Evolutionary conservation across 2,329 filamentous ascomycete genomes (phyloP).

Genomic region (Cercospora sp.): DNA sequence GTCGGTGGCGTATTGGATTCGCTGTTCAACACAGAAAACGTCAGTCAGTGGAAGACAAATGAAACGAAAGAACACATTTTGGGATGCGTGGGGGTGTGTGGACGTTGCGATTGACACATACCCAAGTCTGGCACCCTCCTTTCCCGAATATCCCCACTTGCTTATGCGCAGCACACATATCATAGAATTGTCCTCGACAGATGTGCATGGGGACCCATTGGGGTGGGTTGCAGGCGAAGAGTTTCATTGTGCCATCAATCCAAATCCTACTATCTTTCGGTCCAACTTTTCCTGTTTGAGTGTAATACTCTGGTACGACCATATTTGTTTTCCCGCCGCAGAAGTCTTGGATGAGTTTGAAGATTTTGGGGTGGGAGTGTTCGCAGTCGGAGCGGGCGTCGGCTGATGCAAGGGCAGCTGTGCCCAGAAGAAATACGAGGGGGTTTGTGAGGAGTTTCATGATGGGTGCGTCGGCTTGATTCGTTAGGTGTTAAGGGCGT

Average conservation of each 20-base stretch:
- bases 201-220: not conserved
- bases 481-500: not conserved
- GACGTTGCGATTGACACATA: too few relatives aligned
- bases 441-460: not conserved
- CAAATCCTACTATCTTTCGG: not conserved
- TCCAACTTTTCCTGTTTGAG: not conserved
- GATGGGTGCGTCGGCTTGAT: too few relatives aligned
- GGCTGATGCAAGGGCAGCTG: not conserved
- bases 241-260: not conserved
- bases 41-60: not conserved
- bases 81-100: not conserved
- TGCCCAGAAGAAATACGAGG: not conserved
- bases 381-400: not conserved
- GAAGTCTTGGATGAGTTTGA: not conserved
- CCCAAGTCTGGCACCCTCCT: not conserved
- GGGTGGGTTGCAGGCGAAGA: not conserved
- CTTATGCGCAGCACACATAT: not conserved
- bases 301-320: not conserved
- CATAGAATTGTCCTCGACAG: not conserved
- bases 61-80: too few relatives aligned
- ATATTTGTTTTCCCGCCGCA: not conserved
- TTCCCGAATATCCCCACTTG: not conserved
- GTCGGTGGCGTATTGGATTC: not conserved
- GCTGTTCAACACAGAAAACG: not conserved
- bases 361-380: not conserved